phyloP scores from a whole-genome alignment of 1,139 yeast genomes.

The Diutina sp. region DNA sequence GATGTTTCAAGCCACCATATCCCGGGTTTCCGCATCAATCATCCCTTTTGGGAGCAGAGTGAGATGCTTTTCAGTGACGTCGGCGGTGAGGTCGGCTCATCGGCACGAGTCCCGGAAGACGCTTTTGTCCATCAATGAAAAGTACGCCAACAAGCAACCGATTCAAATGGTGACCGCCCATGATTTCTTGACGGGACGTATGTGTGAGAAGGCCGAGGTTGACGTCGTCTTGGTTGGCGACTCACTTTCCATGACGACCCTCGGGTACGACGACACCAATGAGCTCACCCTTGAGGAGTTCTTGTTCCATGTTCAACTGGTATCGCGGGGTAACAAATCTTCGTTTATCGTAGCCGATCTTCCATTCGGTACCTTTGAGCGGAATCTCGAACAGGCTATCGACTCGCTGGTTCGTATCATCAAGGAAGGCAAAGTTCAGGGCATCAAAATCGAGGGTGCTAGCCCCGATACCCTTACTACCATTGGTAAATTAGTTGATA shows the following conservation, averaged over 20 bases:
- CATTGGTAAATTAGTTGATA: slow-evolving; percentile 35
- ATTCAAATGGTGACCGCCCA: slow-evolving; percentile 77
- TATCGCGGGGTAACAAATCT: slow-evolving; percentile 51
- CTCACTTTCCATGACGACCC: slow-evolving; percentile 82
- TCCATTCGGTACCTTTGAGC: slow-evolving; percentile 81
- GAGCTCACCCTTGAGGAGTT: slow-evolving; percentile 70
- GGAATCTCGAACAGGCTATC: slow-evolving; percentile 50
- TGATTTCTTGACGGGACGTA: slow-evolving; percentile 65
- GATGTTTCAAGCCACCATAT: neutral
- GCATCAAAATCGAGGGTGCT: slow-evolving; percentile 85
- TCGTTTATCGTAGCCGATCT: slow-evolving; percentile 76
- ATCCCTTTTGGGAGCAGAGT: neutral
- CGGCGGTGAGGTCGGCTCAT: slow-evolving; percentile 5
- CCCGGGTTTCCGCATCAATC: neutral
- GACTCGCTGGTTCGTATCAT: slow-evolving; percentile 50
- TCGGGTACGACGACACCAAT: slow-evolving; percentile 72
- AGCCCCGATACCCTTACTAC: slow-evolving; percentile 26
- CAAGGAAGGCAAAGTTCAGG: slow-evolving; percentile 55
- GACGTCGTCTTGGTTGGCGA: slow-evolving; percentile 82
- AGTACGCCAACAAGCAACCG: slow-evolving; percentile 33
- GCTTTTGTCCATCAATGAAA: slow-evolving; percentile 27
- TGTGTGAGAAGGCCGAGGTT: slow-evolving; percentile 57
- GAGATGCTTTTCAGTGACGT: neutral
- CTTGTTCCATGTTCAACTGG: slow-evolving; percentile 64
- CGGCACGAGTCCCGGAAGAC: slow-evolving; percentile 12